Conservation (phyloP, 305 asterid species). For the Galium porrigens region DNA sequence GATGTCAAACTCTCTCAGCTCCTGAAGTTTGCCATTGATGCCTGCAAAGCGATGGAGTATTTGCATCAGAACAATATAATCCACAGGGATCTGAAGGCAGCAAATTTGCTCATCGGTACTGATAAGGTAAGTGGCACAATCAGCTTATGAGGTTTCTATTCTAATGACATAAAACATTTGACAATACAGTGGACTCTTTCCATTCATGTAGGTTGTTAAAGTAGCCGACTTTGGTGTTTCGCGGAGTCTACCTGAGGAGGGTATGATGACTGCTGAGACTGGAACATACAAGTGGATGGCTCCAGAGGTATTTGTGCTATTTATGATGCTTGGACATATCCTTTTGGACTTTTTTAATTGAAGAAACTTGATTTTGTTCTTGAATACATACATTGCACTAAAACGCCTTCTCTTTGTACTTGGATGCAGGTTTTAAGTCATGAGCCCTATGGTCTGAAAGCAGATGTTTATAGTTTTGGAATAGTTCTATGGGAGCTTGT, state of each 20-base stretch:
- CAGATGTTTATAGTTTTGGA: constrained; percentile 81
- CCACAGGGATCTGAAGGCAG: constrained; percentile 84
- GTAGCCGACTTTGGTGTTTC: constrained; percentile 38
- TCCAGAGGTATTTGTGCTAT: constrained; percentile 21
- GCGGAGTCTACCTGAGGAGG: constrained; percentile 26
- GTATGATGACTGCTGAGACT: constrained; percentile 38
- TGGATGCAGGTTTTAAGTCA: constrained; percentile 62
- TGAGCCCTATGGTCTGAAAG: constrained; percentile 81
- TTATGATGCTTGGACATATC: neutral
- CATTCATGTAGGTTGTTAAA: constrained; percentile 57
- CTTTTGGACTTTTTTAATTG: neutral
- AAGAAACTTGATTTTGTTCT: neutral
- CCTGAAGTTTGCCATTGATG: constrained; percentile 71
- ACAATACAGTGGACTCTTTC: constrained; percentile 17
- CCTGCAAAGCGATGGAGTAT: constrained; percentile 89
- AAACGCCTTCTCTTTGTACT: constrained; percentile 2
- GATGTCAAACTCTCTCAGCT: constrained; percentile 40
- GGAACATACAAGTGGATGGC: constrained; percentile 38
- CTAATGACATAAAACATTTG: neutral
- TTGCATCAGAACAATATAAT: constrained; percentile 66
- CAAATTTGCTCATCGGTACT: constrained; percentile 69
- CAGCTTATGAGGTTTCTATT: neutral
- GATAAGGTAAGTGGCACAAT: constrained; percentile 33
- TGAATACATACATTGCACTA: neutral
- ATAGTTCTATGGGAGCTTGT: constrained; percentile 92